phyloP scores from a whole-genome alignment of 1,139 yeast species.

The Torulaspora pretoriensis region DNA sequence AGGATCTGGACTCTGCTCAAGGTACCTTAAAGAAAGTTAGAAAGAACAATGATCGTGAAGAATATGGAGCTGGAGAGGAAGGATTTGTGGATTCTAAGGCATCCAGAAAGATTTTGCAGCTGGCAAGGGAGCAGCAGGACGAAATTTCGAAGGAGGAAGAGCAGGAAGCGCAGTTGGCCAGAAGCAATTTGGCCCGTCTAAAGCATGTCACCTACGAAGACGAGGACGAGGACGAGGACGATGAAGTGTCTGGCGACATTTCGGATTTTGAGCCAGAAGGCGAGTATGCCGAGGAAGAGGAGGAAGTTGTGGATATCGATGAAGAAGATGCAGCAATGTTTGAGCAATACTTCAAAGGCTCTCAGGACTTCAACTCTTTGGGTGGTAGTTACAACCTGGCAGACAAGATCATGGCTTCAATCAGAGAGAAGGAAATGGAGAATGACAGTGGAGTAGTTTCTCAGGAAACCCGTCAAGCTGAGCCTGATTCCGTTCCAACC shows the following conservation, averaged over 20 bases:
- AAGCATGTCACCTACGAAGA: conserved; percentile 28
- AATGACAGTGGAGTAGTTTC: conserved; percentile 16
- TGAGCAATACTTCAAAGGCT: conserved; percentile 55
- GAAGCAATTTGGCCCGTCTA: conserved; percentile 29
- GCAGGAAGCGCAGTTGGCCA: conserved; percentile 30
- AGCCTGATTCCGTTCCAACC: conserved; percentile 26
- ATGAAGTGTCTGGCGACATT: conserved; percentile 47
- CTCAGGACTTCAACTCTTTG: conserved; percentile 39
- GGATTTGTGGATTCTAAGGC: conserved; percentile 74
- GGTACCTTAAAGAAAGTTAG: conserved; percentile 57
- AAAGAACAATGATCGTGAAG: conserved; percentile 28
- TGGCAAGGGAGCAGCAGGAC: conserved; percentile 90
- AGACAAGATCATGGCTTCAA: conserved; percentile 86
- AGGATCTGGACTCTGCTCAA: conserved; percentile 66
- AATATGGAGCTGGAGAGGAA: conserved; percentile 45
- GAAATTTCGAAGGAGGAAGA: conserved; percentile 54
- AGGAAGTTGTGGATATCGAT: conserved; percentile 54
- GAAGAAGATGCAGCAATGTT: conserved; percentile 69
- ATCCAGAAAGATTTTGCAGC: conserved; percentile 78
- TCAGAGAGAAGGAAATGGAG: conserved; percentile 62
- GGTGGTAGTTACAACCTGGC: conserved; percentile 65
- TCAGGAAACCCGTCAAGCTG: conserved; percentile 25
- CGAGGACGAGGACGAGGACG: conserved; percentile 41
- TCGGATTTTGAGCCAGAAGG: conserved; percentile 48
- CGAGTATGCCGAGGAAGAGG: conserved; percentile 48